Evolutionary conservation across 2,329 filamentous ascomycete genomes (phyloP), one percentile per base, ranked within the genome.

Genomic region (Botryotinia narcissicola): DNA sequence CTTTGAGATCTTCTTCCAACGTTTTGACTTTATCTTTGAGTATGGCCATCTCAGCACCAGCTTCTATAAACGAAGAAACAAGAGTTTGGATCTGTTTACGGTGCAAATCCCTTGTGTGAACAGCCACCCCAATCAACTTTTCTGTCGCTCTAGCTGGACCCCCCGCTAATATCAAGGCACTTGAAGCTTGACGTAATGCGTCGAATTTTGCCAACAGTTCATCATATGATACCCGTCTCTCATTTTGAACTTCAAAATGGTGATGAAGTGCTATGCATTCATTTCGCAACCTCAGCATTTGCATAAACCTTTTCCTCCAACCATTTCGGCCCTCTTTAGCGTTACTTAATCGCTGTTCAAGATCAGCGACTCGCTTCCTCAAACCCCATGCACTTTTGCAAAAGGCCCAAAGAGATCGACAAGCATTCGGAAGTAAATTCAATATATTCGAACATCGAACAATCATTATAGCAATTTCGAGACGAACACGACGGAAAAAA

Each of bases 91-190:
- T 67, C 22, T 67, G 44, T 72, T n/a, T 18, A 7, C 37, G 61
- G 29, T 72, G 61, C n/a, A 35, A 46, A 37, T 72, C 70, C 16
- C 20, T 63, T n/a, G 70, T 32, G 20, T 44, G 44, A 35, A 25
- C 20, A 32, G 48, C 29, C 48, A 40, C 62, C 8, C 46, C 3
- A 20, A 63, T 48, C 20, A 68, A 44, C 67, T 25, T 72, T 35
- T 68, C 62, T 22, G 57, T 35, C 42, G 32, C n/a, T 44, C 42
- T 67, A 18, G 35, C 66, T 42, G 66, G 18, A 3, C 66, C 66
- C 16, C 66, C 48, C 8, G 66, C 25, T 25, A 68, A 57, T 7
- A 18, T 54, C 10, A 68, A 22, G 9, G 25, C 66, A 57, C 35
- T 68, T 22, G 59, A 54, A 59, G 29, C 70, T 51, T 32, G 32